Percentiles rank a stretch among this genome's conserved stretches.
Conservation (phyloP, 1,284 basidiomycete genomes). For the Cryptococcus sp. region DNA sequence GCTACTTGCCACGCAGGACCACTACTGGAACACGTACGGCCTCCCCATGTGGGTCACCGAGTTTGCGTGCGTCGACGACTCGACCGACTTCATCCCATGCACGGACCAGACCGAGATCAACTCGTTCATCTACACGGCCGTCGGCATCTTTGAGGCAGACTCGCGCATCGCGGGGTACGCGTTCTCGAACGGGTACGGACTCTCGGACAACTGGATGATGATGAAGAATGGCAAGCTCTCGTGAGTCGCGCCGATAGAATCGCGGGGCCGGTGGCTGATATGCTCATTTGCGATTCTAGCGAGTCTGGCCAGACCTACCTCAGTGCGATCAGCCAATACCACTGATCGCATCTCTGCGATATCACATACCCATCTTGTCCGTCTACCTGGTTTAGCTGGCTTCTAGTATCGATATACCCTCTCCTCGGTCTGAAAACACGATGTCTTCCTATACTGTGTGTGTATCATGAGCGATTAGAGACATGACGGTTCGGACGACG, state of each 20-base stretch:
- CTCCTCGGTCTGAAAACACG: not conserved
- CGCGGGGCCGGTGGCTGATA: not conserved
- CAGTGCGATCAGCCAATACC: conserved; percentile 42
- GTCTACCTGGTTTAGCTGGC: not conserved
- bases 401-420: not conserved
- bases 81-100: conserved; percentile 38
- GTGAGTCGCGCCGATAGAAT: conserved; percentile 18
- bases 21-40: conserved; percentile 47
- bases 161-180: conserved; percentile 41
- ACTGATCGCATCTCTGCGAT: conserved; percentile 16
- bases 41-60: conserved; percentile 49
- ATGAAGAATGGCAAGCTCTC: conserved; percentile 32
- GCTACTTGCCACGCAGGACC: conserved; percentile 18
- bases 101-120: conserved; percentile 44
- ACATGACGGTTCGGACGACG: too few relatives aligned
- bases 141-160: conserved; percentile 45
- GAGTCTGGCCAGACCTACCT: conserved; percentile 45
- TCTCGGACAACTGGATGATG: conserved; percentile 40
- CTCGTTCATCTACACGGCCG: conserved; percentile 46
- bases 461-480: too few relatives aligned
- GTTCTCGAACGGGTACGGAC: conserved; percentile 35
- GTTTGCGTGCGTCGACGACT: conserved; percentile 48
- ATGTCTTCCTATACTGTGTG: too few relatives aligned
- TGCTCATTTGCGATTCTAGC: conserved; percentile 11
- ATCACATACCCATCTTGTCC: not conserved